Evolutionary conservation across 768 basidiomycete genomes (phyloP), one percentile per base, ranked within the genome.

Genomic region (Daedaleopsis sinensis): DNA sequence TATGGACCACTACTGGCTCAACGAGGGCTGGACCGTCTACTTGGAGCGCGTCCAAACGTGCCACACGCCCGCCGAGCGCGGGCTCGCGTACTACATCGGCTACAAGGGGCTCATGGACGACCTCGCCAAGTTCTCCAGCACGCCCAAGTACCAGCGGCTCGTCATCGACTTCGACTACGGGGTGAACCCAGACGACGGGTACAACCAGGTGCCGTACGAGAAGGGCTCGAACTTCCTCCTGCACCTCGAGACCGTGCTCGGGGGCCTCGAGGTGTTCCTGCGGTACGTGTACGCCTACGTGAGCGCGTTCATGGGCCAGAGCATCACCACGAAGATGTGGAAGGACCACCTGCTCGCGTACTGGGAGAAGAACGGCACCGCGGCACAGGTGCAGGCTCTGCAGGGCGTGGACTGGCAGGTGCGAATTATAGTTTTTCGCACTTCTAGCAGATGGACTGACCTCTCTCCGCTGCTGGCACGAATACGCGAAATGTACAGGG

Each of bases 21-120:
- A 94, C 71, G 91, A 95, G 78, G 90, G 94, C 24, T 96, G 92
- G 90, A 97, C 96, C 35, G 94, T 92, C 0, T 98, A 95, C 70
- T 87, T 92, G 32, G 96, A 98, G 71, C 87, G 94, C 18, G 75
- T 96, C 9, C 81, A 87, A 64, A 76, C 80, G 47, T 77, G 94
- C 4, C 85, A 93, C 70, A 84, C 89, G 0, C 85, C 90, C 18
- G 86, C 87, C 2, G 85, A 88, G 52, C 87, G 94, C 47, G 93
- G 86, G 18, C 90, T 98, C 69, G 84, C 86, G 9, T 96, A 81
- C 73, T 77, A 92, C 61, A 88, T 91, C 59, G 94, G 94, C 3
- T 78, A 80, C 23, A 91, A 90, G 62, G 80, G 77, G 0, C 80
- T 98, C n/a, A 75, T 80, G n/a, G 90, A 93, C 61, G 85, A 89